phyloP scores from a whole-genome alignment of 1,139 yeast species.

The Pichia sp. region DNA sequence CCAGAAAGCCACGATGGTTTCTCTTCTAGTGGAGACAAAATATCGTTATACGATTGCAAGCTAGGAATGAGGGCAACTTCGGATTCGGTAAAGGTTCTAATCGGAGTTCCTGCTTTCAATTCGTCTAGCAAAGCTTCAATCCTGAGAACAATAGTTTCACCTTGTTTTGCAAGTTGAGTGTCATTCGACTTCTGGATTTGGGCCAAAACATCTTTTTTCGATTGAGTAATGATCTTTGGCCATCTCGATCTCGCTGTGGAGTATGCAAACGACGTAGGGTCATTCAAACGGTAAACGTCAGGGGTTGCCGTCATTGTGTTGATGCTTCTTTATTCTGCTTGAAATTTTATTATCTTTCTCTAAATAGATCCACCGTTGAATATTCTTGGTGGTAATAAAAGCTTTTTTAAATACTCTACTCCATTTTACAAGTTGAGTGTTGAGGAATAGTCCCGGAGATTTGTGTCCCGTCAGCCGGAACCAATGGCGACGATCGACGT shows the following conservation, averaged over 20 bases:
- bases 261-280: slow-evolving; percentile 73
- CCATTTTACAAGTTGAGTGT: too few species aligned
- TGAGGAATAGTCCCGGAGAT: too few species aligned
- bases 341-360: too few species aligned
- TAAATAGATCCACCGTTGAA: too few species aligned
- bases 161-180: slow-evolving; percentile 23
- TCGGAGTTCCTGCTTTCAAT: slow-evolving; percentile 40
- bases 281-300: slow-evolving; percentile 51
- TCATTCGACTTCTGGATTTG: slow-evolving; percentile 5
- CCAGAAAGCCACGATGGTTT: slow-evolving; percentile 68
- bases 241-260: slow-evolving; percentile 78
- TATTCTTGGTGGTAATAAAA: too few species aligned
- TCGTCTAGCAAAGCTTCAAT: slow-evolving; percentile 36
- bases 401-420: too few species aligned
- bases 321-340: not conserved
- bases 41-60: slow-evolving; percentile 50
- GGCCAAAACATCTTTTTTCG: slow-evolving; percentile 52
- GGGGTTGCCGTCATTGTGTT: slow-evolving; percentile 19
- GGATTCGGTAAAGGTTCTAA: slow-evolving; percentile 38
- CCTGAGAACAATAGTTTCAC: slow-evolving; percentile 12
- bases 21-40: slow-evolving; percentile 31
- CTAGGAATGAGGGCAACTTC: slow-evolving; percentile 38
- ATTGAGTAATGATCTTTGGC: slow-evolving; percentile 75
- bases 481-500: too few species aligned
- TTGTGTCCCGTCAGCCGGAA: too few species aligned